Percentiles rank a stretch among this genome's conserved stretches.
Conservation (phyloP, 2,329 filamentous ascomycete genomes). For the Penicillium sp. region DNA sequence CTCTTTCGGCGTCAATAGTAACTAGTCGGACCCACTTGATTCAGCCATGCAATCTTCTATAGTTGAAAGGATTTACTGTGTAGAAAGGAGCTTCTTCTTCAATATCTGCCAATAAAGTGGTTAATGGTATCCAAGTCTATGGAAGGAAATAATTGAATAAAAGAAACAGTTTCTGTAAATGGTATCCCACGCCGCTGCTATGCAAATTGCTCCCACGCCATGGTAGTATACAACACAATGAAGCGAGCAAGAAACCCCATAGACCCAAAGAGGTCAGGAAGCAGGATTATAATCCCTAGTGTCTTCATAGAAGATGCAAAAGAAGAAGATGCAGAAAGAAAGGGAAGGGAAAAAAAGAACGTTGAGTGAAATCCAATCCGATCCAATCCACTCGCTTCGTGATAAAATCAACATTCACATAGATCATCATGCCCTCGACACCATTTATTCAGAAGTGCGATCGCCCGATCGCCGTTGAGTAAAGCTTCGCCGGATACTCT, state of each 20-base stretch:
- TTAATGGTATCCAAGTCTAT: constrained; percentile 2
- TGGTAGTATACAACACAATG: constrained; percentile 19
- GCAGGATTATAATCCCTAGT: constrained; percentile 2
- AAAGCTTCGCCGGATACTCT: constrained; percentile 84
- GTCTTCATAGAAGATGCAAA: constrained; percentile 5
- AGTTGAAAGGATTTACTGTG: not conserved
- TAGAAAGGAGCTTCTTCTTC: not conserved
- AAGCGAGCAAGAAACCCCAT: not conserved
- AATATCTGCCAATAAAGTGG: not conserved
- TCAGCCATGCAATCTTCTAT: constrained; percentile 12
- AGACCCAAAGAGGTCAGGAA: not conserved
- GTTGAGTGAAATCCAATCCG: not conserved
- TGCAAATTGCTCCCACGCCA: constrained; percentile 20
- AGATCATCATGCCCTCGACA: constrained; percentile 10
- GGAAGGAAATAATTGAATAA: not conserved
- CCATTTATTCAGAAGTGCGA: constrained; percentile 13
- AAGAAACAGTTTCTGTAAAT: not conserved
- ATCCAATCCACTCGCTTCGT: constrained; percentile 3
- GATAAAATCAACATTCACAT: constrained; percentile 11
- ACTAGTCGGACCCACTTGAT: constrained; percentile 17
- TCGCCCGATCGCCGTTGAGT: constrained; percentile 56
- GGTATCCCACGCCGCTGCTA: constrained; percentile 25
- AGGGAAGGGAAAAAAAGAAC: constrained; percentile 4
- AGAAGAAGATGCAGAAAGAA: constrained; percentile 2
- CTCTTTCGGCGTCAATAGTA: constrained; percentile 14